Evolutionary conservation across 1,284 basidiomycete genomes (phyloP).

Genomic region (Melanopsichium pennsylvanicum): DNA sequence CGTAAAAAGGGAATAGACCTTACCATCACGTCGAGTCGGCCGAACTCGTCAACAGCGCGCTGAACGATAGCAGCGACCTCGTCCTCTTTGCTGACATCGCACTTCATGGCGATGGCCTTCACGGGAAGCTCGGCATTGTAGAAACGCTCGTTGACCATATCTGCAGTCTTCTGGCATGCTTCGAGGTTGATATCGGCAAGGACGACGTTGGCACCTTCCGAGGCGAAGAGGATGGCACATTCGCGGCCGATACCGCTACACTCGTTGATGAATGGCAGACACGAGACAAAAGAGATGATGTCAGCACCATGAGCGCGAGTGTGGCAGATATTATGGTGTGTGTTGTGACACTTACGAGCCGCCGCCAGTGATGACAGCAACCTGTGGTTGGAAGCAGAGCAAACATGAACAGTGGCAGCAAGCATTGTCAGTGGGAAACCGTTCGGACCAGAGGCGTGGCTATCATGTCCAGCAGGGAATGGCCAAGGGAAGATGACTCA

Average conservation of each 20-base stretch:
- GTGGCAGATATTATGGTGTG: background rate
- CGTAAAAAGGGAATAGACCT: background rate
- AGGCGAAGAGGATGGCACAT: constrained; percentile 87
- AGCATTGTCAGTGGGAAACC: no score
- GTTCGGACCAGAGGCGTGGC: no score
- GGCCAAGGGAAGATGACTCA: constrained; percentile 2
- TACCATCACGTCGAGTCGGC: constrained; percentile 84
- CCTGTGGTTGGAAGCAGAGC: constrained; percentile 63
- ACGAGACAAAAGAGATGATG: background rate
- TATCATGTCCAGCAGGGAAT: background rate
- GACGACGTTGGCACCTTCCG: constrained; percentile 86
- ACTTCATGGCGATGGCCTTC: constrained; percentile 76
- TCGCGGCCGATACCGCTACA: constrained; percentile 85
- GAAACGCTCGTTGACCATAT: constrained; percentile 74
- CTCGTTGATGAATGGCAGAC: no score
- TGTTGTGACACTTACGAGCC: constrained; percentile 75
- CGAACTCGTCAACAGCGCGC: constrained; percentile 80
- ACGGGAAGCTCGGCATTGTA: constrained; percentile 70
- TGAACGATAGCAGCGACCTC: constrained; percentile 84
- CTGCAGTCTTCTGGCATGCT: constrained; percentile 77
- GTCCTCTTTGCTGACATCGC: constrained; percentile 86
- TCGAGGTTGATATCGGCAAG: constrained; percentile 83
- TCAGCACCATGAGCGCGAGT: background rate
- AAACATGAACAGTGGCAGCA: background rate
- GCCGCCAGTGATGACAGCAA: constrained; percentile 81